Evolutionary conservation across 163 green algal genomes (phyloP).

Genomic region (Prototheca stagnorum): DNA sequence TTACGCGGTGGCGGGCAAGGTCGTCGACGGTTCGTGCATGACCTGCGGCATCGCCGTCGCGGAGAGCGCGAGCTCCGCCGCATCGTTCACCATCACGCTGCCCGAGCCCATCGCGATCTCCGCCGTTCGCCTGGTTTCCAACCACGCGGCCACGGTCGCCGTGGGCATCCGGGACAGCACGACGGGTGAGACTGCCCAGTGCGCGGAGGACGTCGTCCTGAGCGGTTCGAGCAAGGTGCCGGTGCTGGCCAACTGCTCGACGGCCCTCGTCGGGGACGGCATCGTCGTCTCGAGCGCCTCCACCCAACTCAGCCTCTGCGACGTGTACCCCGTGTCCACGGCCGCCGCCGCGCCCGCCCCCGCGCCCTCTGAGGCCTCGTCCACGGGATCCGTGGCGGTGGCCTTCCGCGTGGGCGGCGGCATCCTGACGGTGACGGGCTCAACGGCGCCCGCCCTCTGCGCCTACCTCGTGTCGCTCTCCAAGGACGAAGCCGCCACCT

Average conservation of each 20-base stretch:
- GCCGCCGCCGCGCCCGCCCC: background rate
- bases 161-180: constrained; percentile 8
- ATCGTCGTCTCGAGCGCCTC: constrained; percentile 1
- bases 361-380: too few relatives aligned
- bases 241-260: background rate
- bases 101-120: background rate
- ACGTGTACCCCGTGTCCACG: constrained; percentile 1
- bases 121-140: background rate
- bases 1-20: constrained; percentile 12
- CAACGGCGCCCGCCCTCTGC: background rate
- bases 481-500: constrained; percentile 2
- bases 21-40: constrained; percentile 13
- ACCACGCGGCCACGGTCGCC: background rate
- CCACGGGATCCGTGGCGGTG: background rate
- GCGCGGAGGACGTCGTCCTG: background rate
- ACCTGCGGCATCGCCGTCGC: constrained; percentile 2
- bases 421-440: background rate
- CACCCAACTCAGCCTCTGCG: constrained; percentile 4
- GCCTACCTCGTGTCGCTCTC: background rate
- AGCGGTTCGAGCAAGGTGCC: too few relatives aligned
- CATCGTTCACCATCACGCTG: background rate
- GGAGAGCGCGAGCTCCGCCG: background rate
- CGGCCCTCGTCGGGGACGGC: background rate
- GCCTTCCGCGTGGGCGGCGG: background rate
- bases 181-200: constrained; percentile 1